Evolutionary conservation across 352 stramenopile genomes (phyloP).

Genomic region (Phytopythium sindhum): DNA sequence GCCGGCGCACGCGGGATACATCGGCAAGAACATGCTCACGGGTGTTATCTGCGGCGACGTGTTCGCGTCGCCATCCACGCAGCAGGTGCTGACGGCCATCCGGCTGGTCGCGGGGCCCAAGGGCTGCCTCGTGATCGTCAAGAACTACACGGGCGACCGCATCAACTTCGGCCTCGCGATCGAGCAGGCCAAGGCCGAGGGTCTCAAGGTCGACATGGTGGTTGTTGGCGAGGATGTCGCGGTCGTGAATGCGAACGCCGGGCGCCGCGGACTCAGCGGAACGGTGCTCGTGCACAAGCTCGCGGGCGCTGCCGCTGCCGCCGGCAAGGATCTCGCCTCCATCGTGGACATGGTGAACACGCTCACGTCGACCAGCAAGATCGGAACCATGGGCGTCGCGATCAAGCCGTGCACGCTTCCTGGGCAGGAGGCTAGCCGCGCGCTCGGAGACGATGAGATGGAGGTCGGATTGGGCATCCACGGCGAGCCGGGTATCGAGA

Average conservation of each 20-base stretch:
- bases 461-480: constrained; percentile 97
- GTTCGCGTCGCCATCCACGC: constrained; percentile 94
- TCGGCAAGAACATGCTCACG: constrained; percentile 95
- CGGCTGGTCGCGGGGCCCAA: constrained; percentile 69
- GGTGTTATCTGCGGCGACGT: constrained; percentile 95
- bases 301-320: constrained; percentile 86
- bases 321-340: constrained; percentile 71
- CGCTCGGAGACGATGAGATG: constrained; percentile 64
- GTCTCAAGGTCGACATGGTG: constrained; percentile 92
- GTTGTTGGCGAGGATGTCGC: constrained; percentile 94
- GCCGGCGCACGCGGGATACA: constrained; percentile 95
- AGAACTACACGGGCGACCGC: constrained; percentile 99
- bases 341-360: constrained; percentile 66
- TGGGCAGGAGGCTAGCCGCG: constrained; percentile 69
- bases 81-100: constrained; percentile 95
- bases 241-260: constrained; percentile 92
- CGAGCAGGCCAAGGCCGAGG: constrained; percentile 93
- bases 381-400: constrained; percentile 94
- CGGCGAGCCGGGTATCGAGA: constrained; percentile 85
- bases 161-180: constrained; percentile 98
- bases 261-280: constrained; percentile 94
- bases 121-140: constrained; percentile 96
- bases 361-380: constrained; percentile 48
- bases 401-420: constrained; percentile 94
- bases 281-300: constrained; percentile 98